phyloP scores from a whole-genome alignment of 352 stramenopile species.

The Phytophthora crassamura region DNA sequence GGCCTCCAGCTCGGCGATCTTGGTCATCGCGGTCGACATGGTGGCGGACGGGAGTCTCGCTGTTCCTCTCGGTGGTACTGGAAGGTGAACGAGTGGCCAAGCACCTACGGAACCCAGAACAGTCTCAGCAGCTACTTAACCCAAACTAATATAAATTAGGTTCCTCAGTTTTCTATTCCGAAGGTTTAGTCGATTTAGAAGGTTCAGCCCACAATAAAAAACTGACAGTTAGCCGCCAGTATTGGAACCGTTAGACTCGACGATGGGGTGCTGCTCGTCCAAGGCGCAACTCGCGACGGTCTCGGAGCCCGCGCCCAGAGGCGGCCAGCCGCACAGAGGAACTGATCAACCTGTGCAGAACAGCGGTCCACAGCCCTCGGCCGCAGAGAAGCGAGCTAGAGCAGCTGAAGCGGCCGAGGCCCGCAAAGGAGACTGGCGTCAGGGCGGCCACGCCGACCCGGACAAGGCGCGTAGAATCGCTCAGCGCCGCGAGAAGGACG shows the following conservation, averaged over 20 bases:
- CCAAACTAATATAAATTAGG: conserved; percentile 6
- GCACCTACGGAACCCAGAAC: conserved; percentile 25
- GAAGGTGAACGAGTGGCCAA: conserved; percentile 4
- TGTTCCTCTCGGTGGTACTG: conserved; percentile 3
- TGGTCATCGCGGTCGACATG: conserved; percentile 74
- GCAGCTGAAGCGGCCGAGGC: conserved; percentile 72
- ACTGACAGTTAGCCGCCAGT: background rate
- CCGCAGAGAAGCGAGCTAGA: conserved; percentile 70
- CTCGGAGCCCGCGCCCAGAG: conserved; percentile 15
- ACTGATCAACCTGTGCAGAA: background rate
- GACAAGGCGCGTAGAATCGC: conserved; percentile 71
- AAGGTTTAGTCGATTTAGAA: background rate
- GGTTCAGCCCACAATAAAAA: conserved; percentile 8
- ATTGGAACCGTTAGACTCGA: conserved; percentile 8
- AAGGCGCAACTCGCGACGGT: conserved; percentile 55
- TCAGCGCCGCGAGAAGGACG: conserved; percentile 82
- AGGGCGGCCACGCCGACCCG: conserved; percentile 66
- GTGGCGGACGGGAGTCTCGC: conserved; percentile 5
- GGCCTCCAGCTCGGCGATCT: conserved; percentile 85
- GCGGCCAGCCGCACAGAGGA: conserved; percentile 12
- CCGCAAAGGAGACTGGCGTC: conserved; percentile 77
- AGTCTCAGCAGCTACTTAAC: background rate
- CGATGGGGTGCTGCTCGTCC: conserved; percentile 79
- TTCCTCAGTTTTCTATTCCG: background rate
- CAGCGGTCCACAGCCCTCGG: conserved; percentile 46